A percentile compares a stretch with the other conserved stretches of the same genome.
Conservation (phyloP, 2,329 filamentous ascomycete genomes). For the Berkeleyomyces rouxiae region DNA sequence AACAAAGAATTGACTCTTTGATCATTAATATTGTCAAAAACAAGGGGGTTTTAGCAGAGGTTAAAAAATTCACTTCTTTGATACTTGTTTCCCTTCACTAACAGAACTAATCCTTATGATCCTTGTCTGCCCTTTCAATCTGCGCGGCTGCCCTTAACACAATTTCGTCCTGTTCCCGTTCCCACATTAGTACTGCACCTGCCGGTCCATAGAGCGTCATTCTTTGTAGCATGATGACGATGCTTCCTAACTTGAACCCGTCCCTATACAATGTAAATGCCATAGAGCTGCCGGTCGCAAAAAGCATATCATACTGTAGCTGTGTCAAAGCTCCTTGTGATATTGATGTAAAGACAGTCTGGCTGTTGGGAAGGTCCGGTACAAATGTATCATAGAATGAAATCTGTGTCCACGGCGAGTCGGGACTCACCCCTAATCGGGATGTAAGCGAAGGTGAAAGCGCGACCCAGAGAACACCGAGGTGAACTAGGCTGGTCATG, state of each 20-base stretch:
- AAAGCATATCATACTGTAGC: conserved; percentile 18
- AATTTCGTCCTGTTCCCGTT: conserved; percentile 6
- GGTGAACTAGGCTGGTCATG: conserved; percentile 1
- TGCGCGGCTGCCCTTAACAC: conserved; percentile 8
- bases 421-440: not conserved
- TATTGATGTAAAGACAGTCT: conserved; percentile 6
- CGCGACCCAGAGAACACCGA: conserved; percentile 11
- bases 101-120: not conserved
- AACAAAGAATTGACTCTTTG: not conserved
- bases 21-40: not conserved
- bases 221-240: conserved; percentile 1
- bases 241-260: not conserved
- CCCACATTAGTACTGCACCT: conserved; percentile 9
- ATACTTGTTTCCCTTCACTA: not conserved
- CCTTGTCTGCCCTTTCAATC: conserved; percentile 10
- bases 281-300: conserved; percentile 11
- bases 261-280: conserved; percentile 4
- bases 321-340: conserved; percentile 13
- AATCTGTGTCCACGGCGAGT: conserved; percentile 5
- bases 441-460: conserved; percentile 4
- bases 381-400: conserved; percentile 13
- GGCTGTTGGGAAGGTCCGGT: conserved; percentile 9
- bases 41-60: too few relatives aligned
- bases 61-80: too few relatives aligned
- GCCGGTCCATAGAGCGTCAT: conserved; percentile 11